These are phyloP conservation scores for Candida vaughaniae DNA, from an alignment of 805 yeast genomes.

Conservation along the genomic window DNA sequence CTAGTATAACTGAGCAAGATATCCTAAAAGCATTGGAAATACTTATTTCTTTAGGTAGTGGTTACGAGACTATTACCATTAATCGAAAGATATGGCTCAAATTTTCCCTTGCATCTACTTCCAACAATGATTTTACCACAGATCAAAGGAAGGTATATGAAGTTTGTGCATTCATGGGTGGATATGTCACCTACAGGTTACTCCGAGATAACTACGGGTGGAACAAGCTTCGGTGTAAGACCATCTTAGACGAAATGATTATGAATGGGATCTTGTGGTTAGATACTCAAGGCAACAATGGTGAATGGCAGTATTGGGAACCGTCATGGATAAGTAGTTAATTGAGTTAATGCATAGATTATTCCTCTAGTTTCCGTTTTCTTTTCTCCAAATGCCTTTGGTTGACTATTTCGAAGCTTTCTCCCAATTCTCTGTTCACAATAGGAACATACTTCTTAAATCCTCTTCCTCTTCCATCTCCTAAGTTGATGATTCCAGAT, in stretches of 20 bases:
- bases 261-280: constrained; percentile 84
- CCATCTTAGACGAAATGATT: constrained; percentile 76
- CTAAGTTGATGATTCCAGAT: constrained; percentile 50
- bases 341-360: constrained; percentile 1
- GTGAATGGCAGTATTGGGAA: constrained; percentile 31
- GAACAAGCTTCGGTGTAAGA: constrained; percentile 60
- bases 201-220: constrained; percentile 75
- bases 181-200: constrained; percentile 60
- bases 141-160: constrained; percentile 76
- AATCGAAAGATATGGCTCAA: constrained; percentile 55
- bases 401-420: constrained; percentile 68
- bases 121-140: constrained; percentile 26
- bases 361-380: constrained; percentile 4
- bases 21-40: constrained; percentile 53
- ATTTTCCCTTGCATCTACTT: constrained; percentile 28
- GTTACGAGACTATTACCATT: constrained; percentile 61
- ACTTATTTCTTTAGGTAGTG: constrained; percentile 63
- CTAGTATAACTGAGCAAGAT: constrained; percentile 47
- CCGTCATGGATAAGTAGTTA: constrained; percentile 61
- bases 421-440: constrained; percentile 54
- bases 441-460: constrained; percentile 58
- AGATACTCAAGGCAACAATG: constrained; percentile 48
- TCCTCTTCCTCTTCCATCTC: constrained; percentile 78
- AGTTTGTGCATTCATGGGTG: constrained; percentile 74
- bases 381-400: constrained; percentile 52